Base-by-base conservation (phyloP, 257 asterid species). In the Anisodus tanguticus region DNA sequence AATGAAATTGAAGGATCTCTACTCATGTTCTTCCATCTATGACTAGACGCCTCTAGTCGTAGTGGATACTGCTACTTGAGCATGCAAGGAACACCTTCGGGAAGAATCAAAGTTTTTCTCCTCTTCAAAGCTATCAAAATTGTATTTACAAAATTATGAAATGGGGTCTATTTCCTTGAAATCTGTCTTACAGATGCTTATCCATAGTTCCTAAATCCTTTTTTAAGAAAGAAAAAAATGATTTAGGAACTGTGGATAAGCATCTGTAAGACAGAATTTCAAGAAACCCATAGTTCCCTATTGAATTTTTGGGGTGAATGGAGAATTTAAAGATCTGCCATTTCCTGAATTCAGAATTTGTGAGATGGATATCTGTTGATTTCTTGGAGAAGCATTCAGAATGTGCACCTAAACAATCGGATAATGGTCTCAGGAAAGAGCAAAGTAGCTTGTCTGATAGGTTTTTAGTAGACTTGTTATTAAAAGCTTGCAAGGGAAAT, bases 321-420 rank as follows among this genome's bases (percentile, higher is more conserved):
- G 31, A 26, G 31, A 74, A 17, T 12, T 43, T 60, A 70, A 43
- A 41, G 39, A 22, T 2, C 63, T 76, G 62, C 15, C 10, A 7
- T 76, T 76, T 76, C 47, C 58, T 51, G 47, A 26, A 76, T 76
- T 16, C 0, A 15, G 26, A 22, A 74, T 6, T 39, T 45, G 3
- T 71, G 41, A 45, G 41, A 72, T 72, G 58, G 41, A 45, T 71
- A 71, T 49, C 12, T 49, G 80, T 74, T 72, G 63, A 76, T 76
- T 76, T 11, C 80, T 7, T 3, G 63, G 81, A 51, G 81, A 76
- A 76, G 12, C 81, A 76, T 12, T 76, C 39, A 26, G 13, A 51
- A 26, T 49, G 10, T 74, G 81, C 62, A 51, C 63, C 62, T 74
- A 37, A 76, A 3, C 22, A 26, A 76, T 12, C 6, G 81, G 63